A percentile compares a stretch with the other conserved stretches of the same genome.
Conservation (phyloP, 148 eudicot genomes). For the Heliamphora exappendiculata region DNA sequence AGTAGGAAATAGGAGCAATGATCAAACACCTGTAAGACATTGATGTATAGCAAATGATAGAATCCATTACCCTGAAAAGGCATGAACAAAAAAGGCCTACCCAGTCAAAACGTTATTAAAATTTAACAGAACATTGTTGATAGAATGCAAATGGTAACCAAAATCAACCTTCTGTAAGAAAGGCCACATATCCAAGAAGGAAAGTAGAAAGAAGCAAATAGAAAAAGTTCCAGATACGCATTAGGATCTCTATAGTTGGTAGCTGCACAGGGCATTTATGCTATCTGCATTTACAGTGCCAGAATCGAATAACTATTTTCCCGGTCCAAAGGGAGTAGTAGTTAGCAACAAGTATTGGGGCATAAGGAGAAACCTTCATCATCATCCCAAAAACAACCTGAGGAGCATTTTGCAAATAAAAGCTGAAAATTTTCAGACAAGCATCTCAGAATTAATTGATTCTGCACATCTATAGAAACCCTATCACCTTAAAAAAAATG, state of each 20-base stretch:
- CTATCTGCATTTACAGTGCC: conserved; percentile 7
- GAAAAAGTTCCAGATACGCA: neutral
- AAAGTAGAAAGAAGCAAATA: neutral
- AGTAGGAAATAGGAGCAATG: no score
- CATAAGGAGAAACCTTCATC: neutral
- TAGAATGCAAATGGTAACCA: neutral
- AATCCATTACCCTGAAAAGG: no score
- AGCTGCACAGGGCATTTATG: conserved; percentile 4
- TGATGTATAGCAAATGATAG: no score
- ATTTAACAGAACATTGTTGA: no score
- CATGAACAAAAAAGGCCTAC: no score
- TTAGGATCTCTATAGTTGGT: conserved; percentile 6
- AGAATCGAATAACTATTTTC: neutral
- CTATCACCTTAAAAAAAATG: neutral
- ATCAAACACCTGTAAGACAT: no score
- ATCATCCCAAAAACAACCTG: conserved; percentile 10
- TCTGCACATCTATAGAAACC: conserved; percentile 3
- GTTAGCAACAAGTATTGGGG: neutral
- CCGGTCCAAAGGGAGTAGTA: neutral
- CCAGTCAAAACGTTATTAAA: no score
- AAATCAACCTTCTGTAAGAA: neutral
- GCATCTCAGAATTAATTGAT: neutral
- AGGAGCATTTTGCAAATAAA: conserved; percentile 6
- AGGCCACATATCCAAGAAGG: neutral
- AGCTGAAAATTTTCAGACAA: conserved; percentile 2